Percentiles rank a stretch among this genome's conserved stretches.
These are phyloP conservation scores for Eimeria brunetti DNA, from an alignment of 169 alveolate species.

Conservation along the genomic window DNA sequence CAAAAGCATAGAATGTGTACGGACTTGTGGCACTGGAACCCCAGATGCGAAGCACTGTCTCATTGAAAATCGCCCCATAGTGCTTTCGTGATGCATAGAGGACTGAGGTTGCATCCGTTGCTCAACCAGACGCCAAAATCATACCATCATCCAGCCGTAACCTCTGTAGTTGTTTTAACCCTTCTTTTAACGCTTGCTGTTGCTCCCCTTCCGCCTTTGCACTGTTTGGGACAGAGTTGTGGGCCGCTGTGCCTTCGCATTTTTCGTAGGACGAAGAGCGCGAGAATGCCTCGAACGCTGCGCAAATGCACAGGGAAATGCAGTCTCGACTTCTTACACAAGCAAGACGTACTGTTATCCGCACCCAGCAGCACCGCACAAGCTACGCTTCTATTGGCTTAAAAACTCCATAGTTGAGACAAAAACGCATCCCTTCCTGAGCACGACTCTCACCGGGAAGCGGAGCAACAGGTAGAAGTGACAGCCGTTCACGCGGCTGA, in stretches of 20 bases:
- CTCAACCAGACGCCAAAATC: background rate
- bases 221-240: background rate
- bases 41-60: background rate
- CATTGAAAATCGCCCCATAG: background rate
- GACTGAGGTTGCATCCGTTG: background rate
- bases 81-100: background rate
- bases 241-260: background rate
- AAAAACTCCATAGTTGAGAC: background rate
- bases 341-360: background rate
- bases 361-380: background rate
- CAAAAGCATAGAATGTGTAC: background rate
- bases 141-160: conserved; percentile 62
- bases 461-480: conserved; percentile 52
- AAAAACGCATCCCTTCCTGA: background rate
- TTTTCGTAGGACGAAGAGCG: background rate
- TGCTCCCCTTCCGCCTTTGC: conserved; percentile 13
- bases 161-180: conserved; percentile 53
- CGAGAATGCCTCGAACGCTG: conserved; percentile 14
- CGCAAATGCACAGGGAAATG: background rate
- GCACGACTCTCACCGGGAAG: conserved; percentile 37
- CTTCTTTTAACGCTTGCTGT: conserved; percentile 40
- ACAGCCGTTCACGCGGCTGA: conserved; percentile 42
- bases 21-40: background rate
- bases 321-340: background rate
- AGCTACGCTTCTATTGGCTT: background rate